Evolutionary conservation across 2,329 filamentous ascomycete species (phyloP), one percentile per base, ranked within the genome.

Genomic region (Ophiocordyceps sinensis): DNA sequence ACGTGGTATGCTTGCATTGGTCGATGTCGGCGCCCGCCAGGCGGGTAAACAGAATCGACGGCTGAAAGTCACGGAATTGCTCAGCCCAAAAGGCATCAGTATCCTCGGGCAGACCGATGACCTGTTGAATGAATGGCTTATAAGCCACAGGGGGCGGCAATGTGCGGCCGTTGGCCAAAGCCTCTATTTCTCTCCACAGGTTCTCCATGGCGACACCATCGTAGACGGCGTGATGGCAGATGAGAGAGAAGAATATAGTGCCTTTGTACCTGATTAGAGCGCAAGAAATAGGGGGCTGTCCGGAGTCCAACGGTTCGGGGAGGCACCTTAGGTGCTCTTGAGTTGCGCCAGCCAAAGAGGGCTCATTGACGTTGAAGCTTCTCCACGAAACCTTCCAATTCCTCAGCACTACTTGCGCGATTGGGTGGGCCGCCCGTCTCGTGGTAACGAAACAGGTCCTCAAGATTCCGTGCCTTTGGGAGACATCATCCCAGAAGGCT

Each of bases 151-250:
- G 55, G 0, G 64, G 45, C 0, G 64, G 58, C 1, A 91, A 60
- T 0, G 50, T 8, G 1, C 59, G 40, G 0, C 67, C 70, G 1
- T 57, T 45, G 29, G 79, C 76, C 3, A 74, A 46, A 2, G 64
- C 55, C 50, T 91, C 77, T 2, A 93, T 64, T 51, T 94, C 87
- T 0, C 72, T 58, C 21, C 89, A 69, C 0, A 95, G 64, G 9
- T 69, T 66, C 1, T 70, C 64, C 52, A 94, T 81, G 0, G 86
- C 85, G 30, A 82, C 77, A 0, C 82, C 88, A 59, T 95, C 88
- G 51, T 94, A 94, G 1, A 94, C 64, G 2, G 85, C 84, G 60
- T 95, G 88, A 51, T 94, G 87, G 50, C 65, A 78, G 31, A 67
- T 57, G 38, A 70, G 70, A 0, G 65, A 79, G 1, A 70, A 50